Conservation (phyloP, 495 filamentous ascomycete genomes). For the Jackrogersella multiformis region DNA sequence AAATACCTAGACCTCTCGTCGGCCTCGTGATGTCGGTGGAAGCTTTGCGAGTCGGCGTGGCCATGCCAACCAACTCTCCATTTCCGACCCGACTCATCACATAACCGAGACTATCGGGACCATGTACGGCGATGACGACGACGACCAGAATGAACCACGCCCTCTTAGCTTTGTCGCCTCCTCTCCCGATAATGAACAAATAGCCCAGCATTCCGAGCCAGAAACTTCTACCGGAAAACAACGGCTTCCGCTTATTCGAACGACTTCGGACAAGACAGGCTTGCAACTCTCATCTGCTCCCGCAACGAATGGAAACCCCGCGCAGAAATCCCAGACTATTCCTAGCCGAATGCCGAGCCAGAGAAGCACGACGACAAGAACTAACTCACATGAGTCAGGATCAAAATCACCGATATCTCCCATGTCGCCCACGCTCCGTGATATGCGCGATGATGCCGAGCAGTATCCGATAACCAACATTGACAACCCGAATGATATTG, state of each 20-base stretch:
- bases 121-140: slow-evolving; percentile 89
- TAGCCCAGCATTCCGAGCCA: slow-evolving; percentile 36
- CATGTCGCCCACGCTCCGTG: slow-evolving; percentile 63
- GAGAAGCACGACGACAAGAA: slow-evolving; percentile 46
- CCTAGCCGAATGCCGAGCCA: slow-evolving; percentile 58
- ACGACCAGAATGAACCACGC: slow-evolving; percentile 57
- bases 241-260: slow-evolving; percentile 53
- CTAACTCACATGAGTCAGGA: slow-evolving; percentile 58
- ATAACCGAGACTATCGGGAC: slow-evolving; percentile 97
- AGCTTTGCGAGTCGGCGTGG: slow-evolving; percentile 65
- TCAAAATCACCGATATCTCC: slow-evolving; percentile 54
- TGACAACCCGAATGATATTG: slow-evolving; percentile 90
- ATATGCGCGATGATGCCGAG: slow-evolving; percentile 68
- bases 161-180: slow-evolving; percentile 58
- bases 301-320: slow-evolving; percentile 32
- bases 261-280: slow-evolving; percentile 53
- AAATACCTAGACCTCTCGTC: slow-evolving; percentile 60
- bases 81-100: slow-evolving; percentile 81
- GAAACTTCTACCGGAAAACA: slow-evolving; percentile 47
- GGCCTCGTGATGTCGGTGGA: slow-evolving; percentile 63
- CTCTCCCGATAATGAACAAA: slow-evolving; percentile 51
- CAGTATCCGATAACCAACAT: slow-evolving; percentile 90
- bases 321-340: slow-evolving; percentile 52
- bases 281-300: slow-evolving; percentile 14
- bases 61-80: slow-evolving; percentile 65